These are phyloP conservation scores for Chaetomium strumarium DNA, from an alignment of 2,329 filamentous ascomycete genomes.

Conservation along the genomic window DNA sequence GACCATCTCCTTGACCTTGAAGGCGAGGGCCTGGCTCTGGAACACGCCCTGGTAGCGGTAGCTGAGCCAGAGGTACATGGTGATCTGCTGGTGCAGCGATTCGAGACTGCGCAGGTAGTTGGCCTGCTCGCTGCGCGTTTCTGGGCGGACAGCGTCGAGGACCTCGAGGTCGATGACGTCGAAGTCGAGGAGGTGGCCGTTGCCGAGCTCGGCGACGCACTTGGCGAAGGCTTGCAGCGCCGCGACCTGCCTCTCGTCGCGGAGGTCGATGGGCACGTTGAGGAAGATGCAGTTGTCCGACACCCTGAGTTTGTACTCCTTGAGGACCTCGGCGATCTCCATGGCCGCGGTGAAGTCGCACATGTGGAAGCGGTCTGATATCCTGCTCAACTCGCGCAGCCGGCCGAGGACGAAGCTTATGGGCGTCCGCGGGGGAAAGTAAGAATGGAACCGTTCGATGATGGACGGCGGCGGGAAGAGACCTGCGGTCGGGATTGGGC, in stretches of 20 bases:
- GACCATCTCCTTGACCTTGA: slow-evolving; percentile 70
- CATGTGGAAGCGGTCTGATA: slow-evolving; percentile 64
- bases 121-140: slow-evolving; percentile 35
- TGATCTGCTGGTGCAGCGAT: slow-evolving; percentile 71
- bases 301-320: slow-evolving; percentile 63
- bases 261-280: slow-evolving; percentile 59
- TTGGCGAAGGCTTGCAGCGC: slow-evolving; percentile 60
- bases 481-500: slow-evolving; percentile 64
- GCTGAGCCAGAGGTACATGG: slow-evolving; percentile 87
- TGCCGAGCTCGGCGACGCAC: slow-evolving; percentile 61
- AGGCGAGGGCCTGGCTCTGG: slow-evolving; percentile 65
- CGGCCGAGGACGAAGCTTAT: slow-evolving; percentile 77
- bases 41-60: slow-evolving; percentile 84
- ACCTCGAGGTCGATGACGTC: slow-evolving; percentile 64
- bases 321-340: slow-evolving; percentile 66
- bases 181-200: slow-evolving; percentile 67
- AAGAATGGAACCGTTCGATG: slow-evolving; percentile 69
- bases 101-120: slow-evolving; percentile 65
- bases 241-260: slow-evolving; percentile 39
- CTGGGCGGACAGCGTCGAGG: slow-evolving; percentile 54
- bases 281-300: slow-evolving; percentile 72
- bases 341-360: slow-evolving; percentile 59
- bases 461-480: slow-evolving; percentile 66
- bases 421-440: slow-evolving; percentile 75
- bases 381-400: slow-evolving; percentile 61